Evolutionary conservation across 768 basidiomycete genomes (phyloP).

Genomic region (Psilocybe cyanescens): DNA sequence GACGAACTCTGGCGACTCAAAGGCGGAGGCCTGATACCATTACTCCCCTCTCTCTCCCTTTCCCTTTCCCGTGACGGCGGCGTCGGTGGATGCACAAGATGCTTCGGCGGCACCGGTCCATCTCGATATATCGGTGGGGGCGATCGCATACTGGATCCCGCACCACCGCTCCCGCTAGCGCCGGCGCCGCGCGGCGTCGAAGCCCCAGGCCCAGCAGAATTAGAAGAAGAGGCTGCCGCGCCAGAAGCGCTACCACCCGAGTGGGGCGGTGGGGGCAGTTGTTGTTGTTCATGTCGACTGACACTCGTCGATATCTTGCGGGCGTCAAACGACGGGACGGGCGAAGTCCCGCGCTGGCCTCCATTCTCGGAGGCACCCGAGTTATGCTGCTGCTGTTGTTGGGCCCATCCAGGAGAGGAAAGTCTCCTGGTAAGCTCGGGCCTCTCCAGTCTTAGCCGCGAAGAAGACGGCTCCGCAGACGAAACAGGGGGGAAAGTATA

Average conservation of each 20-base stretch:
- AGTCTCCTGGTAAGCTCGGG: constrained; percentile 34
- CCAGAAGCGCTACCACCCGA: not conserved
- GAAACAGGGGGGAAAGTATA: constrained; percentile 50
- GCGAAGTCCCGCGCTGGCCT: constrained; percentile 48
- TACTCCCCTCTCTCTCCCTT: constrained; percentile 1
- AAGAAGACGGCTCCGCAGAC: constrained; percentile 12
- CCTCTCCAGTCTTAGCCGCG: constrained; percentile 19
- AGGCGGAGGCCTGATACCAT: not conserved
- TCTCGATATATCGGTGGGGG: constrained; percentile 40
- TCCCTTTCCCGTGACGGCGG: constrained; percentile 21
- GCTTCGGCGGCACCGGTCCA: not conserved
- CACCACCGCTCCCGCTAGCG: constrained; percentile 5
- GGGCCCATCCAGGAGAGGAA: constrained; percentile 45
- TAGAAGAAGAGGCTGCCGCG: not conserved
- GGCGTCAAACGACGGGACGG: constrained; percentile 37
- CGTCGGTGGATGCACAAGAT: not conserved
- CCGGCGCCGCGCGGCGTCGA: not conserved
- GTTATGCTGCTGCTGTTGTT: not conserved
- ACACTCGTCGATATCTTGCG: constrained; percentile 54
- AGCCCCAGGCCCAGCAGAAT: not conserved
- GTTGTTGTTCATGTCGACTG: constrained; percentile 51
- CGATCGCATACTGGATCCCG: constrained; percentile 28
- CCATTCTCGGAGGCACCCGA: constrained; percentile 37
- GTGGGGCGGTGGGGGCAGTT: constrained; percentile 26
- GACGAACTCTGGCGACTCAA: constrained; percentile 12